Evolutionary conservation across 148 eudicot genomes (phyloP), one percentile per base, ranked within the genome.

Genomic region (Rhododendron henanense): DNA sequence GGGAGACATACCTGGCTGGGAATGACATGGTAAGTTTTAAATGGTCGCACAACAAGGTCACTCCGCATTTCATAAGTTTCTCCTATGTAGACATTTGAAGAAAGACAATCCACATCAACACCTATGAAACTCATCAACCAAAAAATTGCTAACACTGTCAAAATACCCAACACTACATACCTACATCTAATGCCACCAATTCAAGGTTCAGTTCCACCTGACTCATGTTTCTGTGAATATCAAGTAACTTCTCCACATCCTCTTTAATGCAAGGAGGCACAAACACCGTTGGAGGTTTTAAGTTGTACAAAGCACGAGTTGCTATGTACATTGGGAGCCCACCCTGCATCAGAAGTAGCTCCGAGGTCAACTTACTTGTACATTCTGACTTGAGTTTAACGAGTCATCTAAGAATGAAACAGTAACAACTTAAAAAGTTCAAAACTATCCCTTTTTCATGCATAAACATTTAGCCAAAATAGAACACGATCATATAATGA

Each of bases 291-390:
- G 98, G 98, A 88, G 97, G 97, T 85, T 93, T 94, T 88, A 96
- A 91, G 91, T 81, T 93, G 92, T 96, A 95, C 85, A 96, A 90
- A 67, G 91, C 96, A 81, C 98, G 99, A 84, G 98, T 95, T 45
- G 98, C 99, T 50, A 96, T 88, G 90, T 95, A 96, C 99, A 95
- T 96, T 15, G 99, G 99, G 69, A 96, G 91, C 78, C 99, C 99
- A 88, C 98, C 98, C 99, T 96, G 89, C 77, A 87, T 79, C 86
- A 91, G 82, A 91, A 18, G 83, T 73, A 88, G 9, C 50, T 65
- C 51, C 1, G 47, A 57, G 7, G 67, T 53, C 78, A 69, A 51
- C 67, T 51, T 19, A 51, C 19, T 50, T 45, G 35, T 4, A 11
- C 67, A 74, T 74, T n/a, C 59, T 10, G 21, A 74, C 31, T 53